These are phyloP conservation scores for Chara braunii DNA, from an alignment of 139 green algal species.

Conservation along the genomic window DNA sequence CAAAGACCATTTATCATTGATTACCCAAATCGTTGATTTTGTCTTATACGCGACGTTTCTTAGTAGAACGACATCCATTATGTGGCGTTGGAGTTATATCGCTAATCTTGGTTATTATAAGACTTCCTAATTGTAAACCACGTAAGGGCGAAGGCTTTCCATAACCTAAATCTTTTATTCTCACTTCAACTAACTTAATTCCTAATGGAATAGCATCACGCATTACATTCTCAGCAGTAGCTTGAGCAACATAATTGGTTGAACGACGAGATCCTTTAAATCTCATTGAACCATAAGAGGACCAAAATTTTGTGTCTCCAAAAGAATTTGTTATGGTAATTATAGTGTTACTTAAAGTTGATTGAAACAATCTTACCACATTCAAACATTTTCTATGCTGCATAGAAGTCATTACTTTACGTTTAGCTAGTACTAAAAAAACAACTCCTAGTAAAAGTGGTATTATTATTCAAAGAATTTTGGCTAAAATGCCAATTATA, in stretches of 20 bases:
- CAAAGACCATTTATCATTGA: background rate
- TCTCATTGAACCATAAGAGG: slow-evolving; percentile 45
- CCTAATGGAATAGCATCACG: slow-evolving; percentile 48
- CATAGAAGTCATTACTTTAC: no score
- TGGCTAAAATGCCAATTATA: no score
- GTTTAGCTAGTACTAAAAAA: no score
- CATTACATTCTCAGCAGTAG: slow-evolving; percentile 50
- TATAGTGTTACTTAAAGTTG: slow-evolving; percentile 48
- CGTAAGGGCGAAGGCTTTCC: slow-evolving; percentile 53
- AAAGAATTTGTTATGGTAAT: slow-evolving; percentile 38
- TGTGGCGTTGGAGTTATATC: slow-evolving; percentile 55
- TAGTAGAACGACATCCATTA: slow-evolving; percentile 57
- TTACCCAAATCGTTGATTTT: background rate
- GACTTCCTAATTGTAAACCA: slow-evolving; percentile 47
- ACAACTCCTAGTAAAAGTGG: no score
- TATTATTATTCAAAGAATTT: no score
- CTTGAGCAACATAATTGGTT: slow-evolving; percentile 60
- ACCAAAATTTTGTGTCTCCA: slow-evolving; percentile 40
- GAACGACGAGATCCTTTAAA: slow-evolving; percentile 55
- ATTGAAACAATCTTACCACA: no score
- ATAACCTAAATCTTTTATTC: slow-evolving; percentile 50
- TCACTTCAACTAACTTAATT: slow-evolving; percentile 54
- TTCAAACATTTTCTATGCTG: no score
- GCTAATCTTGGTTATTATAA: slow-evolving; percentile 53
- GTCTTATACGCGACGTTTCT: slow-evolving; percentile 56